Evolutionary conservation across 2,329 filamentous ascomycete genomes (phyloP).

Genomic region (Phoma sp.): DNA sequence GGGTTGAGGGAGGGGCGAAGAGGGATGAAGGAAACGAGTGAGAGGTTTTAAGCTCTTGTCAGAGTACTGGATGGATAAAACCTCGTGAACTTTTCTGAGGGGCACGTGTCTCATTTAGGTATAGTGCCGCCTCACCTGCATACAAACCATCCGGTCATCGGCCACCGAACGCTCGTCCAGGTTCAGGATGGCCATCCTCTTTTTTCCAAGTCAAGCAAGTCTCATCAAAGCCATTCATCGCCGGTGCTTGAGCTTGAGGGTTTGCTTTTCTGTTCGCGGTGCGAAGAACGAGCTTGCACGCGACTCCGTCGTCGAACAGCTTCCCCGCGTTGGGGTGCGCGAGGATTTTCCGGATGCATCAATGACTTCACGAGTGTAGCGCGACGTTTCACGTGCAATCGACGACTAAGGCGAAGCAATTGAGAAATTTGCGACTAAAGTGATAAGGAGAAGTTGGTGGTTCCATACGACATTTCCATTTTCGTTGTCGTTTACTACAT

Average conservation of each 20-base stretch:
- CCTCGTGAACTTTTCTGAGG: conserved; percentile 34
- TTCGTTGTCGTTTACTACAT: conserved; percentile 38
- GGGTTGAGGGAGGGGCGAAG: conserved; percentile 4
- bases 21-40: conserved; percentile 5
- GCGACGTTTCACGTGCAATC: not conserved
- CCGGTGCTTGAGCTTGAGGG: not conserved
- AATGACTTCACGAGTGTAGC: conserved; percentile 11
- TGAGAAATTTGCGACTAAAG: no score
- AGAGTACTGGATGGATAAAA: conserved; percentile 20
- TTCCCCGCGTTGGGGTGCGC: conserved; percentile 11
- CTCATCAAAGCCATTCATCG: not conserved
- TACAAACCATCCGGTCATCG: conserved; percentile 32
- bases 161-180: conserved; percentile 21
- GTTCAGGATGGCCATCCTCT: conserved; percentile 1
- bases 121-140: conserved; percentile 22
- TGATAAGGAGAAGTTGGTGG: not conserved
- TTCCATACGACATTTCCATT: conserved; percentile 21
- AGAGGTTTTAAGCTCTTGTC: conserved; percentile 23
- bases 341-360: conserved; percentile 18
- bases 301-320: conserved; percentile 2
- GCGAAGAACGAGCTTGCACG: not conserved
- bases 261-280: conserved; percentile 12
- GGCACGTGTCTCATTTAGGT: conserved; percentile 25
- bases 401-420: not conserved
- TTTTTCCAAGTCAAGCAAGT: not conserved